Evolutionary conservation across 2,329 filamentous ascomycete species (phyloP).

Genomic region (Penicillium sp.): DNA sequence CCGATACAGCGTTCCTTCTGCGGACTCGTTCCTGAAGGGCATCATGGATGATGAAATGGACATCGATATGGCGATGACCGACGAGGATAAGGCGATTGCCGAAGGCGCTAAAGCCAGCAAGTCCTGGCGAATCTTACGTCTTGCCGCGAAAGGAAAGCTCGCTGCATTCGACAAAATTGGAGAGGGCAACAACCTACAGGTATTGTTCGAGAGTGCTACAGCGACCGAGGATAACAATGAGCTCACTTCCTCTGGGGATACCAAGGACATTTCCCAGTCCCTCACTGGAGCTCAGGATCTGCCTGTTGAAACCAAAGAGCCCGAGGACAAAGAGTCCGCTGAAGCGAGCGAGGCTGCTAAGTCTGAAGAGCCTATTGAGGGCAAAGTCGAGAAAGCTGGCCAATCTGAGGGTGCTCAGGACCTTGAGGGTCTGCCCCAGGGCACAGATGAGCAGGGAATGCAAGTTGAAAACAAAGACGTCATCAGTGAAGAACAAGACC

Average conservation of each 20-base stretch:
- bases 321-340: neutral
- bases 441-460: neutral
- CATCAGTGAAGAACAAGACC: constrained; percentile 8
- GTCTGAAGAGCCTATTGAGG: neutral
- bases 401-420: neutral
- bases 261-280: constrained; percentile 16
- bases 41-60: constrained; percentile 82
- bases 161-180: constrained; percentile 84
- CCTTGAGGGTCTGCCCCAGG: neutral
- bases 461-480: constrained; percentile 6
- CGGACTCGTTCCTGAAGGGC: constrained; percentile 67
- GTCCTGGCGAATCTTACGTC: constrained; percentile 81
- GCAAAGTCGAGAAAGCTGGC: neutral
- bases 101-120: constrained; percentile 79
- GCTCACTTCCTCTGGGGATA: neutral
- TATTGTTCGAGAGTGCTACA: constrained; percentile 44
- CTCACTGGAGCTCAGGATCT: neutral
- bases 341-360: neutral
- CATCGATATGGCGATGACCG: constrained; percentile 71
- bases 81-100: constrained; percentile 58
- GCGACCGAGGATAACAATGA: constrained; percentile 2
- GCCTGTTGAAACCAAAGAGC: neutral
- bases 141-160: constrained; percentile 72
- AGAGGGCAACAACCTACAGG: constrained; percentile 67
- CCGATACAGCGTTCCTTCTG: constrained; percentile 66